phyloP scores from a whole-genome alignment of 371 early-diverging fungal genomes.

The Mucor circinelloides region DNA sequence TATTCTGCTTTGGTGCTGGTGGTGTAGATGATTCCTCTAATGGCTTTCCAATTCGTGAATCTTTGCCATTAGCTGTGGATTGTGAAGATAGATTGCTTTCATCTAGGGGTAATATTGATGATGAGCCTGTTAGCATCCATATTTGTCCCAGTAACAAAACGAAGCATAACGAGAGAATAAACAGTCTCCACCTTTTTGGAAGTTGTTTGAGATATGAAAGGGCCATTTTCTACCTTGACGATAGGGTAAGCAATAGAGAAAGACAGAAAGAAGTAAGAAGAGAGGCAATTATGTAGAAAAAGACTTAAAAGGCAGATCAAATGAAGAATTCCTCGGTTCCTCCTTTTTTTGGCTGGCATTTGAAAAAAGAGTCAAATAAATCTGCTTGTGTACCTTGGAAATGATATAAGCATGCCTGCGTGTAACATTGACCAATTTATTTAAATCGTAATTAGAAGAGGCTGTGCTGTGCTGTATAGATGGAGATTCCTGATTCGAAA shows the following conservation, averaged over 20 bases:
- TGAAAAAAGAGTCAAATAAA: neutral
- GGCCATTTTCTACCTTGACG: neutral
- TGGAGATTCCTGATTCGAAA: neutral
- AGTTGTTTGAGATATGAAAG: slow-evolving; percentile 4
- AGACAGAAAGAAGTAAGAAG: neutral
- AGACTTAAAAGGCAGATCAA: neutral
- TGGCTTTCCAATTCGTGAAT: neutral
- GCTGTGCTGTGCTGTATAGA: neutral
- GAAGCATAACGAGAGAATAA: neutral
- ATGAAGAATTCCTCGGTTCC: neutral
- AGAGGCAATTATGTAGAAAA: neutral
- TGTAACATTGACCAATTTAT: neutral
- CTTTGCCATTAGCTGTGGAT: neutral
- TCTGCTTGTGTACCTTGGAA: neutral
- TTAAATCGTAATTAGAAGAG: neutral
- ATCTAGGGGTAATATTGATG: neutral
- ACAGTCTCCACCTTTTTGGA: slow-evolving; percentile 13
- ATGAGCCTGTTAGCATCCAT: neutral
- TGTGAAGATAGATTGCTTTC: neutral
- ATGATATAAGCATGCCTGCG: neutral
- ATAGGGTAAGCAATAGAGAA: neutral
- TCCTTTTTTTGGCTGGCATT: neutral
- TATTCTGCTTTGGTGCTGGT: slow-evolving; percentile 11
- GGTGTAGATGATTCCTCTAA: neutral
- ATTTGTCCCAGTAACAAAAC: slow-evolving; percentile 4